phyloP scores from a whole-genome alignment of 2,329 filamentous ascomycete genomes.

The Trichoderma hamatum region DNA sequence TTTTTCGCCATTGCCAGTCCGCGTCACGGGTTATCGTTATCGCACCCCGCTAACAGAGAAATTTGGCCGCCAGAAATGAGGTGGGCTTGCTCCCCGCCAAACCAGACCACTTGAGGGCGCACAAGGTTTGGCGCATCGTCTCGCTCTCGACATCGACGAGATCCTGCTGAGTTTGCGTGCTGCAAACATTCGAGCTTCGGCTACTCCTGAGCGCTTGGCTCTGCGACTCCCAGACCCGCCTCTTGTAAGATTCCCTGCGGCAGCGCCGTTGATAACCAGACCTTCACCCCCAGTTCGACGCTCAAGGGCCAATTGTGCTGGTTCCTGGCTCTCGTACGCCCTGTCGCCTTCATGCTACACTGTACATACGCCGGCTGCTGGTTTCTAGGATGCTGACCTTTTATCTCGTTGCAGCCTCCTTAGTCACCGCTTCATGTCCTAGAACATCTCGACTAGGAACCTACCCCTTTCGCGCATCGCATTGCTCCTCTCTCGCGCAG shows the following conservation, averaged over 20 bases:
- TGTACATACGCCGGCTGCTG: background rate
- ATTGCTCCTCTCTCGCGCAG: conserved; percentile 30
- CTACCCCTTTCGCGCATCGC: conserved; percentile 17
- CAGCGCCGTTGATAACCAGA: background rate
- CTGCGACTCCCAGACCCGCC: background rate
- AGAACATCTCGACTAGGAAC: conserved; percentile 6
- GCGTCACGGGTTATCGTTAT: conserved; percentile 45
- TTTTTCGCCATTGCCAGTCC: background rate
- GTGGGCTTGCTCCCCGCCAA: conserved; percentile 29
- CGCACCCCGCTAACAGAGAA: conserved; percentile 40
- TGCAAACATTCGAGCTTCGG: conserved; percentile 21
- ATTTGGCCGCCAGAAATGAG: conserved; percentile 28
- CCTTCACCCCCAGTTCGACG: background rate
- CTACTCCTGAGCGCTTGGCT: conserved; percentile 7
- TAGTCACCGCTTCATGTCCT: conserved; percentile 20
- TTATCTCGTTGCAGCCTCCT: background rate
- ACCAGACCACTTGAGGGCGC: conserved; percentile 28
- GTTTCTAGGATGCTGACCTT: conserved; percentile 15
- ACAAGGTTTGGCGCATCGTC: conserved; percentile 29
- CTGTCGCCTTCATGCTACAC: background rate
- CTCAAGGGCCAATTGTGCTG: conserved; percentile 5
- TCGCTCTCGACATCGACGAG: conserved; percentile 21
- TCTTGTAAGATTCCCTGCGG: conserved; percentile 1
- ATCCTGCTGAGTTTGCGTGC: conserved; percentile 16
- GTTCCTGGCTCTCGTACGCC: conserved; percentile 21